Evolutionary conservation across 2,329 filamentous ascomycete species (phyloP).

Genomic region (Phaeosphaeriaceae sp.): DNA sequence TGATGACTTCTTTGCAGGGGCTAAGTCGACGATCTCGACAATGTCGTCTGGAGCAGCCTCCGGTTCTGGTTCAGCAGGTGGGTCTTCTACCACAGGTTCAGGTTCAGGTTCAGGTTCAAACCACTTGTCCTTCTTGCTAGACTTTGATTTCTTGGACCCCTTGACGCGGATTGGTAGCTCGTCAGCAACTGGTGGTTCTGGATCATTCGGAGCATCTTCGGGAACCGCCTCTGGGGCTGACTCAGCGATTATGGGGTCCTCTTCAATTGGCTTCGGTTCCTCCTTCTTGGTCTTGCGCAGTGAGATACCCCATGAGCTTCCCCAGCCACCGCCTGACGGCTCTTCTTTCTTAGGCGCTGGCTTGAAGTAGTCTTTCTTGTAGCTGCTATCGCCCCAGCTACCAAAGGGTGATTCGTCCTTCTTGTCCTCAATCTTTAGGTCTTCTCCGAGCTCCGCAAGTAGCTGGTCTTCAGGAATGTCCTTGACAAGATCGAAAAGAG

Average conservation of each 20-base stretch:
- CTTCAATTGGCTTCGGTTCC: slow-evolving; percentile 43
- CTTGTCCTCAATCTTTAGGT: slow-evolving; percentile 18
- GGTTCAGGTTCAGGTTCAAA: slow-evolving; percentile 20
- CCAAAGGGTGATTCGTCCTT: slow-evolving; percentile 33
- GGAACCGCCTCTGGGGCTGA: slow-evolving; percentile 13
- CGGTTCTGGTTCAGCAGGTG: slow-evolving; percentile 9
- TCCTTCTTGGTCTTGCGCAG: slow-evolving; percentile 55
- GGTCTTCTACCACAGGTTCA: slow-evolving; percentile 12
- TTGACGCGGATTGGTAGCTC: slow-evolving; percentile 40
- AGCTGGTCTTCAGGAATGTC: slow-evolving; percentile 42
- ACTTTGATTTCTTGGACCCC: slow-evolving; percentile 46
- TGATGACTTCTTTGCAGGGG: slow-evolving; percentile 40
- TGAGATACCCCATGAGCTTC: slow-evolving; percentile 56
- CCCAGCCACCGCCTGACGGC: slow-evolving; percentile 34
- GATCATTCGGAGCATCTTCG: slow-evolving; percentile 13
- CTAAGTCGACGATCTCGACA: slow-evolving; percentile 38
- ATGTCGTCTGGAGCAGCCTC: slow-evolving; percentile 28
- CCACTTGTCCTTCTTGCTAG: slow-evolving; percentile 45
- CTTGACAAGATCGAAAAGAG: slow-evolving; percentile 44
- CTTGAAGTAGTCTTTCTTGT: slow-evolving; percentile 13
- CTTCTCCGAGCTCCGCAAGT: slow-evolving; percentile 47
- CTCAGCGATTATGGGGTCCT: slow-evolving; percentile 17
- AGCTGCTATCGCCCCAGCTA: slow-evolving; percentile 52
- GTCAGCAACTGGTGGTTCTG: slow-evolving; percentile 30
- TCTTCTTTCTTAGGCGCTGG: slow-evolving; percentile 33